Conservation (phyloP, 208 protist species). For the Porcisia deanei region DNA sequence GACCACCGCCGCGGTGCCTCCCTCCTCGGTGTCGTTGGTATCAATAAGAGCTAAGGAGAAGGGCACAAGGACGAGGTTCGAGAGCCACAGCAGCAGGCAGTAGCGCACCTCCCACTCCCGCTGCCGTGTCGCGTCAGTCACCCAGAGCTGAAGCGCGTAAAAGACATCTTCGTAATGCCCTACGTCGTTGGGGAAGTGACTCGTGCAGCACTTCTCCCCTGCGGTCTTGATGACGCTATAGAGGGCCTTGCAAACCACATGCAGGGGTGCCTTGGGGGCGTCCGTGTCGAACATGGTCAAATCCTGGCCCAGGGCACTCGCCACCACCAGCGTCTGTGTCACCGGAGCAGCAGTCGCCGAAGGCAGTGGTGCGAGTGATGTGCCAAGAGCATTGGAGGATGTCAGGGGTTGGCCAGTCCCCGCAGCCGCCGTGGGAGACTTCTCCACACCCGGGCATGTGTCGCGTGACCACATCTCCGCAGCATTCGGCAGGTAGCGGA, state of each 20-base stretch:
- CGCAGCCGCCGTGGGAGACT: not conserved
- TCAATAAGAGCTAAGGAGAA: slow-evolving; percentile 95
- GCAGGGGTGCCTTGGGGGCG: slow-evolving; percentile 65
- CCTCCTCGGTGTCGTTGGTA: slow-evolving; percentile 26
- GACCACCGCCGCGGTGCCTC: not conserved
- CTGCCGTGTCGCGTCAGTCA: slow-evolving; percentile 38
- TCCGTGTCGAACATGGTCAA: slow-evolving; percentile 84
- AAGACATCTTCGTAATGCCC: slow-evolving; percentile 87
- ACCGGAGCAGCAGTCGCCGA: not conserved
- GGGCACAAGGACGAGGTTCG: slow-evolving; percentile 95
- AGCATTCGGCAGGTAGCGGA: slow-evolving; percentile 47
- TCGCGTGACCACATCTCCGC: slow-evolving; percentile 46
- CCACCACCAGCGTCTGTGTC: slow-evolving; percentile 20
- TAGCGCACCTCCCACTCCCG: slow-evolving; percentile 96
- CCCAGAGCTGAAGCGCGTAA: slow-evolving; percentile 77
- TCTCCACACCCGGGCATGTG: not conserved
- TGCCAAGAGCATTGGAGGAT: not conserved
- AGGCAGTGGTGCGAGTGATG: not conserved
- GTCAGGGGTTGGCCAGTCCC: not conserved
- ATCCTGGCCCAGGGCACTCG: slow-evolving; percentile 52
- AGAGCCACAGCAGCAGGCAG: slow-evolving; percentile 97
- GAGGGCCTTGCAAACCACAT: slow-evolving; percentile 80
- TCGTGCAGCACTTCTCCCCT: slow-evolving; percentile 93
- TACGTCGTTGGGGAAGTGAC: slow-evolving; percentile 94
- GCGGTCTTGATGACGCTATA: slow-evolving; percentile 95